Base-by-base conservation (phyloP, 2,329 filamentous ascomycete species). In the Penicillium sp. region DNA sequence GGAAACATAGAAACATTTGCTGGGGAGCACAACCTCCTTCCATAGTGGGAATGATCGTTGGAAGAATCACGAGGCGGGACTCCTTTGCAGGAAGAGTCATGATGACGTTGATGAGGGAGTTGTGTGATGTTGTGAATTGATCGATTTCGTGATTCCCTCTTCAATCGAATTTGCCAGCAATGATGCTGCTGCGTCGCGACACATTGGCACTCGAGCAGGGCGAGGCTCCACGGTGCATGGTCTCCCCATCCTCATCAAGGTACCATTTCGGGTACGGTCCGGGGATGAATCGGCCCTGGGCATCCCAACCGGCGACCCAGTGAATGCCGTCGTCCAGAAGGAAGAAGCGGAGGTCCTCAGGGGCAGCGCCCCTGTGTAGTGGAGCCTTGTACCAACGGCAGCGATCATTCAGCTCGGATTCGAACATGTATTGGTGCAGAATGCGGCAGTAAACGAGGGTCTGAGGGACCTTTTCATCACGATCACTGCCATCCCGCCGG, bases 251-350 rank as follows among this genome's bases (percentile, higher is more conserved):
- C 33, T 66, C 50, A 49, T 76, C 74, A 39, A 73, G 63, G 51
- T 66, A 70, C 74, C 74, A 77, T 40, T 74, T 71, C 46, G 73
- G 71, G 55, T 76, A 77, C 4, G 73, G 74, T 1, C 74, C 74
- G 4, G 73, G 73, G 38, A 77, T 71, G 59, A 77, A 77, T n/a
- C 64, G 67, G 46, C 73, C 74, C 36, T 74, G 61, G 24, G 68
- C 63, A 54, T 77, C 73, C 73, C 74, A 77, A 51, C 72, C 74
- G 35, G 73, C 67, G 34, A 77, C 73, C 73, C 74, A 77, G 45
- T 71, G 68, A 39, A 71, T 58, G 33, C 70, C 73, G 42, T 77
- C 72, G 47, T 77, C 75, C 27, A 77, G 68, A 9, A 65, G 69
- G 62, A 77, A 77, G 62, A 77, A 77, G 47, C 71, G 64, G 13